Evolutionary conservation across 2,329 filamentous ascomycete genomes (phyloP).

Genomic region (Apiospora kogelbergensis): DNA sequence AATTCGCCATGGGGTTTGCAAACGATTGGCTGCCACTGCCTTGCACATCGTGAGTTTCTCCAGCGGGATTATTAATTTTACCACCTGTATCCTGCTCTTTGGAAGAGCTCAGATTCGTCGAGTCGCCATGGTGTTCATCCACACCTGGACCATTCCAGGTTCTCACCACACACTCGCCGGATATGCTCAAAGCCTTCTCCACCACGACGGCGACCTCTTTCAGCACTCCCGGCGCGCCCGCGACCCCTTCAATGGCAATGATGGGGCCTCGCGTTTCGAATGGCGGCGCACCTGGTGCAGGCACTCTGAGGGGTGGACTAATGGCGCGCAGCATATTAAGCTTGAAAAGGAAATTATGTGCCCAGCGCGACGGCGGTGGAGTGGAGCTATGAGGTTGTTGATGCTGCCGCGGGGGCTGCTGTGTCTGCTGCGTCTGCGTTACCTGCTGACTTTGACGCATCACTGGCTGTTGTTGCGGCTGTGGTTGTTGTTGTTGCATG

Average conservation of each 20-base stretch:
- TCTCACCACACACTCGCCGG: slow-evolving; percentile 45
- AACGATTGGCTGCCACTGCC: slow-evolving; percentile 20
- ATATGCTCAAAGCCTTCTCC: slow-evolving; percentile 56
- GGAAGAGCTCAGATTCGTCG: not conserved
- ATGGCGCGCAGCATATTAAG: slow-evolving; percentile 75
- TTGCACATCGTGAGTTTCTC: slow-evolving; percentile 12
- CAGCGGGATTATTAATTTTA: not conserved
- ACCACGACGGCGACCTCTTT: slow-evolving; percentile 63
- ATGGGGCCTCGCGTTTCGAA: slow-evolving; percentile 68
- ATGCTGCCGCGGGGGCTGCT: slow-evolving; percentile 13
- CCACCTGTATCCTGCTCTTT: slow-evolving; percentile 13
- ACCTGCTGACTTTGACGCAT: not conserved
- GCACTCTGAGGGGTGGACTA: slow-evolving; percentile 61
- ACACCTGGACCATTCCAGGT: slow-evolving; percentile 41
- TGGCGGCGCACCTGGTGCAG: slow-evolving; percentile 22
- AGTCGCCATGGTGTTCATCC: slow-evolving; percentile 6
- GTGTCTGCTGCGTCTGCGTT: slow-evolving; percentile 5
- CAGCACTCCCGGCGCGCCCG: slow-evolving; percentile 45
- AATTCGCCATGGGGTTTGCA: slow-evolving; percentile 52
- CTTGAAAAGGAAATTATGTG: slow-evolving; percentile 61
- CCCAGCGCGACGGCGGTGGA: slow-evolving; percentile 12
- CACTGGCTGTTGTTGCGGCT: not conserved
- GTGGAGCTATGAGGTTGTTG: slow-evolving; percentile 5
- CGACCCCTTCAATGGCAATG: slow-evolving; percentile 75
- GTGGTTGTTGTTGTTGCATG: not conserved